A percentile compares a stretch with the other conserved stretches of the same genome.
Evolutionary conservation across 108 stramenopile genomes (phyloP).

Genomic region (Nannochloropsis gaditana): DNA sequence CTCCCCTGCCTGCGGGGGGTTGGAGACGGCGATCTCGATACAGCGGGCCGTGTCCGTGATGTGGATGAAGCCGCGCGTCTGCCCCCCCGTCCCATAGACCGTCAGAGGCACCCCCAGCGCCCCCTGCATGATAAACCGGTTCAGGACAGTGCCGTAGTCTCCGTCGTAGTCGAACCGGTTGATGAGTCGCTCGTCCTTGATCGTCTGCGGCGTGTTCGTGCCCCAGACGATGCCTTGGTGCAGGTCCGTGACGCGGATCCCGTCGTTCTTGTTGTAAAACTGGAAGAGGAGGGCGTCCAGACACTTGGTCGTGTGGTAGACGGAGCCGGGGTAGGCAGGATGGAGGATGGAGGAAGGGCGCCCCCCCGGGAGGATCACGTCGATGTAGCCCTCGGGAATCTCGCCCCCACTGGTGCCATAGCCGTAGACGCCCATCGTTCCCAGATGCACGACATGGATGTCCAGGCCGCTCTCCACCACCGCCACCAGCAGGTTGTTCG

Average conservation of each 20-base stretch:
- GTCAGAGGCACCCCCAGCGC: slow-evolving; percentile 93
- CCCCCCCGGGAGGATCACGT: slow-evolving; percentile 86
- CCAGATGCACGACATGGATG: slow-evolving; percentile 94
- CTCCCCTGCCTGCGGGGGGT: slow-evolving; percentile 81
- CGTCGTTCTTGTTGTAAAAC: slow-evolving; percentile 97
- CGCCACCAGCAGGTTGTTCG: slow-evolving; percentile 92
- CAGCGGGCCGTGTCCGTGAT: slow-evolving; percentile 89
- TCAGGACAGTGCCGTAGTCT: slow-evolving; percentile 95
- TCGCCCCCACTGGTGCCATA: slow-evolving; percentile 95
- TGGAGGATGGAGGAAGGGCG: slow-evolving; percentile 74
- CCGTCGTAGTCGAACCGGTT: slow-evolving; percentile 98
- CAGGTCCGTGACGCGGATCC: slow-evolving; percentile 86
- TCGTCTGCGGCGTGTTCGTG: slow-evolving; percentile 93
- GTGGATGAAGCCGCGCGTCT: slow-evolving; percentile 96
- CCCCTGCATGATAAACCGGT: slow-evolving; percentile 96
- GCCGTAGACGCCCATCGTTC: slow-evolving; percentile 98
- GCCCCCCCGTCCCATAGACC: slow-evolving; percentile 95
- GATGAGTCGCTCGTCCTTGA: slow-evolving; percentile 82
- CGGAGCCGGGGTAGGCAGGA: slow-evolving; percentile 92
- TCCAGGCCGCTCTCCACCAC: slow-evolving; percentile 86
- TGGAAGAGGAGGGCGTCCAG: slow-evolving; percentile 92
- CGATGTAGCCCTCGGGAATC: slow-evolving; percentile 98
- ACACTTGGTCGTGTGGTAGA: slow-evolving; percentile 91
- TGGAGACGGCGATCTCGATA: slow-evolving; percentile 92
- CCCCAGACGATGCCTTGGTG: slow-evolving; percentile 99